Base-by-base conservation (phyloP, 768 basidiomycete species). In the Paxillus involutus region DNA sequence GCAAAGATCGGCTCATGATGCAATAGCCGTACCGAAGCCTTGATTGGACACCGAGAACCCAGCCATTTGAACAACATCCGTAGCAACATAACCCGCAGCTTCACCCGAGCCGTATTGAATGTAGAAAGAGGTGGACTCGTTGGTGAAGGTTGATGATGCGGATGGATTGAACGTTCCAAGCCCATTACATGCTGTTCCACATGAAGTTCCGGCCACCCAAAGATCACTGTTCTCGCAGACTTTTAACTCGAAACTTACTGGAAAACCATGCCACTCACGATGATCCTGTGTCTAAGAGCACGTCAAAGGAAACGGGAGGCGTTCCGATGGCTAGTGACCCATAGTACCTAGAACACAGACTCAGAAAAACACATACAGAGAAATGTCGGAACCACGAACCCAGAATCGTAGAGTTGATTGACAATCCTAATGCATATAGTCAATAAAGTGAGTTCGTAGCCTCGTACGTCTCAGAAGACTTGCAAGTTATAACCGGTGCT, bases 321-420 rank as follows among this genome's bases (percentile, higher is more conserved):
- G 78, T 78, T 1, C 82, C 81, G 35, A 79, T 59, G 7, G 69
- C 70, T 29, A 80, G 44, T 6, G 72, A 66, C 46, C 73, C 77
- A 55, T 66, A 72, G 55, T 75, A 77, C 11, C 70, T 71, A 8
- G 47, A 3, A 0, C n/a, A 16, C 13, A 11, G 29, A 6, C 50
- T 63, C 40, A 59, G 46, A 17, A 47, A 26, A 26, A 36, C 41
- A 12, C 33, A 21, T 5, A 7, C 26, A 30, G 21, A 7, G 9
- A 44, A 16, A 26, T 2, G 1, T 7, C 21, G 21, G 9, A 54
- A 49, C 2, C 26, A 62, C 76, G 47, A 61, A 84, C 85, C 79
- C 82, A 12, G 86, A 84, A 68, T 91, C 89, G 13, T 73, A 67
- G 37, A 77, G 76, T 68, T 90, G 86, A 61, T 88, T 83, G 16